Evolutionary conservation across 768 basidiomycete genomes (phyloP).

Genomic region (Rhizopogon vesiculosus): DNA sequence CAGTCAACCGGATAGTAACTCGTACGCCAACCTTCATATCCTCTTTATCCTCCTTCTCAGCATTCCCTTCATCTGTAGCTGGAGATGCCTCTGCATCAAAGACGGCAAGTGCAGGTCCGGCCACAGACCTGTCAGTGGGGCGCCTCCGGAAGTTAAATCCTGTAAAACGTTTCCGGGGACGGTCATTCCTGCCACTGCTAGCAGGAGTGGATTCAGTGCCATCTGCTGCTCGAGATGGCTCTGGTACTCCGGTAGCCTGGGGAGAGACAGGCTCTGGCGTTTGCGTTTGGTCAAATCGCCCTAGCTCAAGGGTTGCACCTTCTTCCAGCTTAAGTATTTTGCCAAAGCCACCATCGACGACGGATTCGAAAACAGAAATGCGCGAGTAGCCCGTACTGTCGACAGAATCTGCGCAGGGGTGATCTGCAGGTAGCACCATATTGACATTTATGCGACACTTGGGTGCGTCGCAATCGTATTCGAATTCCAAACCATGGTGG

Average conservation of each 20-base stretch:
- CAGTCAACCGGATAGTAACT: slow-evolving; percentile 75
- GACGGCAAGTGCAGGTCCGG: slow-evolving; percentile 76
- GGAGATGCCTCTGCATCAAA: slow-evolving; percentile 60
- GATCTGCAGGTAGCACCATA: slow-evolving; percentile 63
- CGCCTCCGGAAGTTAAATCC: slow-evolving; percentile 65
- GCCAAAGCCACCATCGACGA: slow-evolving; percentile 82
- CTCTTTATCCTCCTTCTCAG: slow-evolving; percentile 41
- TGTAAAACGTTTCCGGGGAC: slow-evolving; percentile 55
- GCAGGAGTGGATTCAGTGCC: slow-evolving; percentile 8
- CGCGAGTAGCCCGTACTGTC: slow-evolving; percentile 23
- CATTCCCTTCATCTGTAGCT: slow-evolving; percentile 27
- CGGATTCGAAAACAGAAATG: slow-evolving; percentile 36
- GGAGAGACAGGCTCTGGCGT: slow-evolving; percentile 17
- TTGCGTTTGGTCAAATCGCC: slow-evolving; percentile 53
- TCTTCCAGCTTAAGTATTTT: slow-evolving; percentile 69
- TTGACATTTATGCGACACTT: slow-evolving; percentile 78
- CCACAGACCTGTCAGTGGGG: slow-evolving; percentile 42
- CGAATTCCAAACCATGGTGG: slow-evolving; percentile 82
- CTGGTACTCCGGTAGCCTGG: slow-evolving; percentile 7
- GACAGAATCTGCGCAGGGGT: slow-evolving; percentile 47
- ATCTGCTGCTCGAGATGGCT: slow-evolving; percentile 3
- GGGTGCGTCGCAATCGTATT: slow-evolving; percentile 88
- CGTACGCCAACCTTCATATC: slow-evolving; percentile 62
- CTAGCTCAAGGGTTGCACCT: slow-evolving; percentile 76
- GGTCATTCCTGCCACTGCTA: slow-evolving; percentile 11